Conservation (phyloP, 2,329 filamentous ascomycete genomes). For the Cladobotryum protrusum region DNA sequence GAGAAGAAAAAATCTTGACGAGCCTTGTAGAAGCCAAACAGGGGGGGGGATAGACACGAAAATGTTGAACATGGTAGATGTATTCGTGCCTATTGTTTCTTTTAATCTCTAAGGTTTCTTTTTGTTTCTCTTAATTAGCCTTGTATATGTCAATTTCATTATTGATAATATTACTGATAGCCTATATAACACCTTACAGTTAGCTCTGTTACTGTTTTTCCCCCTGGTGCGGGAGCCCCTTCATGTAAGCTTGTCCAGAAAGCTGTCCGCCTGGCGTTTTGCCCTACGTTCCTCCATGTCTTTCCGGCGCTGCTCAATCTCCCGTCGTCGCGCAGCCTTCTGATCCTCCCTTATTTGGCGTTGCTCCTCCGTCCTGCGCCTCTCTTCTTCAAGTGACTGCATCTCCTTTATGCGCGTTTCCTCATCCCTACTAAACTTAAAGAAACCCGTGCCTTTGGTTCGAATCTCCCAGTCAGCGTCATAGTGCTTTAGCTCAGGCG, state of each 20-base stretch:
- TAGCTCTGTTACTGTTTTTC: no score
- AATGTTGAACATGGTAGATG: no score
- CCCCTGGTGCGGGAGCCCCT: background rate
- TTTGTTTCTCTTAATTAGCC: no score
- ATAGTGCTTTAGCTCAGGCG: constrained; percentile 77
- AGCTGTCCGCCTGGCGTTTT: constrained; percentile 65
- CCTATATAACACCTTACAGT: no score
- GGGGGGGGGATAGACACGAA: no score
- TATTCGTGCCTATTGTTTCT: no score
- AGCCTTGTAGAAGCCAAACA: no score
- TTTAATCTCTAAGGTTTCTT: no score
- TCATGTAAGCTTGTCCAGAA: constrained; percentile 53
- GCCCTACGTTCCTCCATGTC: constrained; percentile 56
- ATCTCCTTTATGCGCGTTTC: constrained; percentile 64
- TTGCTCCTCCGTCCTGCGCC: constrained; percentile 61
- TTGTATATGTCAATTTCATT: no score
- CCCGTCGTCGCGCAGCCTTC: constrained; percentile 51
- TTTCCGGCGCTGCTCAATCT: constrained; percentile 58
- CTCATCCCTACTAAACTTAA: constrained; percentile 76
- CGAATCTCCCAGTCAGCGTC: constrained; percentile 78
- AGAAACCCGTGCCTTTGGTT: constrained; percentile 86
- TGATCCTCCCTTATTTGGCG: constrained; percentile 50
- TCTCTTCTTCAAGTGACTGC: constrained; percentile 61
- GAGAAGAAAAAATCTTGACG: no score
- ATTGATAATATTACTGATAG: no score